A percentile compares a stretch with the other conserved stretches of the same genome.
phyloP scores from a whole-genome alignment of 2,329 filamentous ascomycete species.

The Aspergillus oerlinghausenensis region DNA sequence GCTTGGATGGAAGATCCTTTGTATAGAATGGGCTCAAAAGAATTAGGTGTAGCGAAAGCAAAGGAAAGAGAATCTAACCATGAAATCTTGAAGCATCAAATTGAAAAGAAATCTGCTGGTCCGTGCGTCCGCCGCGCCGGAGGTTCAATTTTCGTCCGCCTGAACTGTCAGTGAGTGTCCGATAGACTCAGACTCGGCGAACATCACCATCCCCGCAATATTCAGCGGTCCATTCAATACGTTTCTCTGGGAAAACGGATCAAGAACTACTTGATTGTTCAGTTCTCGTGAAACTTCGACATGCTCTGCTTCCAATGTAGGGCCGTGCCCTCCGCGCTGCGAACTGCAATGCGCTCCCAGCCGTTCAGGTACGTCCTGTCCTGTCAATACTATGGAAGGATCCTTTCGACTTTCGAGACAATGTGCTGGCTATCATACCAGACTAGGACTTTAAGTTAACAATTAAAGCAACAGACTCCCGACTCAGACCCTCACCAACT shows the following conservation, averaged over 20 bases:
- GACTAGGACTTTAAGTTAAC: background rate
- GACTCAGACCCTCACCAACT: constrained; percentile 4
- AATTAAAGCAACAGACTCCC: background rate
- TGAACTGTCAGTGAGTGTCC: constrained; percentile 15
- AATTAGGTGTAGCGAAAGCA: background rate
- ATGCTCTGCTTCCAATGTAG: constrained; percentile 35
- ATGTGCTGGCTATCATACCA: background rate
- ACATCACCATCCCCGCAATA: constrained; percentile 8
- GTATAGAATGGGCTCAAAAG: background rate
- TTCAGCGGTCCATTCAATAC: constrained; percentile 3
- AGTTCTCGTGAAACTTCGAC: constrained; percentile 1
- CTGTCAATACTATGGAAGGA: background rate
- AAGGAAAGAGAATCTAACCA: constrained; percentile 6
- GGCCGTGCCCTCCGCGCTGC: constrained; percentile 25
- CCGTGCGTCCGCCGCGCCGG: constrained; percentile 29
- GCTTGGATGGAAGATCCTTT: background rate
- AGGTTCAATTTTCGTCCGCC: constrained; percentile 30
- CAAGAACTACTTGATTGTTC: background rate
- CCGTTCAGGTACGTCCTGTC: constrained; percentile 17
- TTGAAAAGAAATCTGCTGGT: constrained; percentile 15
- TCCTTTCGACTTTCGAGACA: background rate
- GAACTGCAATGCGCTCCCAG: constrained; percentile 11
- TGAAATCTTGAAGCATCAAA: background rate
- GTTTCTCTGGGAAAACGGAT: background rate
- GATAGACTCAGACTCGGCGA: background rate